Evolutionary conservation across 2,329 filamentous ascomycete genomes (phyloP).

Genomic region (Verticillium dahliae): DNA sequence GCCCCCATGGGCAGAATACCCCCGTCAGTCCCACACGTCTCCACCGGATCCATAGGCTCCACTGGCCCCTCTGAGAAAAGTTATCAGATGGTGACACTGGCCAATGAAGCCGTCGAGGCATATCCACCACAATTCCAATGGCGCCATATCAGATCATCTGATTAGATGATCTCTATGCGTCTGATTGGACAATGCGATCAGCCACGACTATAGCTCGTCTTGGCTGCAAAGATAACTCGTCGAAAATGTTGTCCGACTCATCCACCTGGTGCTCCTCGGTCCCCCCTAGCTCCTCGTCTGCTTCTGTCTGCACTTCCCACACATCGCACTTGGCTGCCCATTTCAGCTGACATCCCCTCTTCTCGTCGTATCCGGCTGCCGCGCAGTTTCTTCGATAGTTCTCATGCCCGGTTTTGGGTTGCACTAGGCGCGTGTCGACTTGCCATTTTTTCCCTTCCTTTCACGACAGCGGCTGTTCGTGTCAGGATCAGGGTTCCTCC

Average conservation of each 20-base stretch:
- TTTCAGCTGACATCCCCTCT: background rate
- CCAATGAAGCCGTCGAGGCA: background rate
- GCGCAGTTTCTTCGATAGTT: background rate
- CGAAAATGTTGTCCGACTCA: conserved; percentile 1
- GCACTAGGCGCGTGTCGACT: background rate
- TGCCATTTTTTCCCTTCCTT: background rate
- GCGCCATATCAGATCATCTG: conserved; percentile 13
- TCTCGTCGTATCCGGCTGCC: background rate
- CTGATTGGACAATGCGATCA: conserved; percentile 5
- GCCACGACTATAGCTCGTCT: conserved; percentile 1
- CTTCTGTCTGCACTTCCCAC: background rate
- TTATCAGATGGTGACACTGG: conserved; percentile 3
- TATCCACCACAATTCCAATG: conserved; percentile 2
- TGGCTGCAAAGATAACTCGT: background rate
- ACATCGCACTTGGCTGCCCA: background rate
- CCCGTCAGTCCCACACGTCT: background rate
- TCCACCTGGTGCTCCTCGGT: background rate
- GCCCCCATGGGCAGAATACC: background rate
- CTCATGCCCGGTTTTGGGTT: conserved; percentile 1
- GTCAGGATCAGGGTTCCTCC: background rate
- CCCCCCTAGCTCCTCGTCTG: background rate
- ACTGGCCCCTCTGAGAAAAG: background rate
- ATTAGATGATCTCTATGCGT: conserved; percentile 9
- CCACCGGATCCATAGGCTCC: background rate
- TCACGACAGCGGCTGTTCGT: background rate